Evolutionary conservation across 805 yeast species (phyloP).

Genomic region (Torulaspora franciscae): DNA sequence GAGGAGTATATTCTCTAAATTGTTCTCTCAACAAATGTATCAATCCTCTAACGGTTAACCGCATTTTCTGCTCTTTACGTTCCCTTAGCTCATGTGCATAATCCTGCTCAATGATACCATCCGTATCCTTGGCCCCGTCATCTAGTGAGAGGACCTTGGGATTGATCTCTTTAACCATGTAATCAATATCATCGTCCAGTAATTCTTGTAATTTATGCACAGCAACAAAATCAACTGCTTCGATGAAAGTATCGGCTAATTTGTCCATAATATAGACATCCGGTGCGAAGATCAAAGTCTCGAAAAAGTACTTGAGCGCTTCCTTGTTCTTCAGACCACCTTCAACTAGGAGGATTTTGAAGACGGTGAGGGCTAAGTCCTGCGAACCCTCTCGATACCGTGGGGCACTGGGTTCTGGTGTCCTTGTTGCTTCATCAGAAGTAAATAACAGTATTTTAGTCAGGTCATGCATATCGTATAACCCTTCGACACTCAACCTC

Average conservation of each 20-base stretch:
- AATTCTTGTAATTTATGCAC: conserved; percentile 53
- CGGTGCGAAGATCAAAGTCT: conserved; percentile 50
- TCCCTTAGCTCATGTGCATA: conserved; percentile 20
- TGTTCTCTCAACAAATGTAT: conserved; percentile 23
- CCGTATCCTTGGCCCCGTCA: conserved; percentile 21
- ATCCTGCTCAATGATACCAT: conserved; percentile 20
- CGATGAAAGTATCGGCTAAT: conserved; percentile 44
- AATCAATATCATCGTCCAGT: conserved; percentile 61
- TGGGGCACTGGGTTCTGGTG: conserved; percentile 26
- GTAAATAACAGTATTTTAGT: conserved; percentile 51
- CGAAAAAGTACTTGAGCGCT: conserved; percentile 58
- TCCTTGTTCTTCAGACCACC: conserved; percentile 72
- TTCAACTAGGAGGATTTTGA: conserved; percentile 59
- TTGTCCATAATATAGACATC: conserved; percentile 49
- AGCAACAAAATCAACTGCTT: conserved; percentile 62
- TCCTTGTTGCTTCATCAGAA: conserved; percentile 39
- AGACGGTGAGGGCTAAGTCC: conserved; percentile 61
- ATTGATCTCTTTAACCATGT: conserved; percentile 27
- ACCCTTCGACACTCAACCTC: conserved; percentile 51
- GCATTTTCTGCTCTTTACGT: conserved; percentile 23
- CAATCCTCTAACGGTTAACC: conserved; percentile 29
- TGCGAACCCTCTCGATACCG: conserved; percentile 31
- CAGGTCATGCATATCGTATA: conserved; percentile 42
- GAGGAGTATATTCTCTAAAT: conserved; percentile 45
- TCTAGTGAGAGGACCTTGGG: conserved; percentile 19